Percentiles rank a stretch among this genome's conserved stretches.
Conservation (phyloP, 1,139 yeast genomes). For the Candida glucosophila region DNA sequence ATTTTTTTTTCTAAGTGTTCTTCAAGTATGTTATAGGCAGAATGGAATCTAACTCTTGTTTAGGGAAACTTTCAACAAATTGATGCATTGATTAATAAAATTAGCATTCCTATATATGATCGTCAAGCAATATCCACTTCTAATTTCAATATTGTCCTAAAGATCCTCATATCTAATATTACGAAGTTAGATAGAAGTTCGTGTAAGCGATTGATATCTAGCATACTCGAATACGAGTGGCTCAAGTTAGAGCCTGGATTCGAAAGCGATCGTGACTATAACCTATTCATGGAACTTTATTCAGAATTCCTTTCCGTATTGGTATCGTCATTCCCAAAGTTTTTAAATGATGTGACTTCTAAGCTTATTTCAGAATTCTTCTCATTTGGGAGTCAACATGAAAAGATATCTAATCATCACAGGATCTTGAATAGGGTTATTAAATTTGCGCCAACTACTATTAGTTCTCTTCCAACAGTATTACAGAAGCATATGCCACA, state of each 20-base stretch:
- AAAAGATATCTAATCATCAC: constrained; percentile 44
- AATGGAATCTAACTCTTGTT: too few relatives aligned
- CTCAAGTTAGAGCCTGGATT: constrained; percentile 21
- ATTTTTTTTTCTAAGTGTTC: too few relatives aligned
- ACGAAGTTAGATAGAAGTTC: constrained; percentile 30
- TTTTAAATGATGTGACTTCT: constrained; percentile 76
- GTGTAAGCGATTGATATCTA: constrained; percentile 23
- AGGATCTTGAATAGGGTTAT: constrained; percentile 54
- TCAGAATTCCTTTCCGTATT: constrained; percentile 68
- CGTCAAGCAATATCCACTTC: constrained; percentile 26
- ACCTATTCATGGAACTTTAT: constrained; percentile 39
- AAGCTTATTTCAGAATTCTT: constrained; percentile 55
- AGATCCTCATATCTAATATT: constrained; percentile 25
- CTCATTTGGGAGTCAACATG: constrained; percentile 8
- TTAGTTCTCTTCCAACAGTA: constrained; percentile 52
- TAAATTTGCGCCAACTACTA: constrained; percentile 72
- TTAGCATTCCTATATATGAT: constrained; percentile 23
- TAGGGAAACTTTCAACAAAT: constrained; percentile 30
- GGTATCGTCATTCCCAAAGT: constrained; percentile 80
- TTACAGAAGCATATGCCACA: constrained; percentile 68
- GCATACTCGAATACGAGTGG: constrained; percentile 48
- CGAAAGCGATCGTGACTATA: constrained; percentile 13
- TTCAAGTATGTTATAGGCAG: too few relatives aligned
- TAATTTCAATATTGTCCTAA: constrained; percentile 29
- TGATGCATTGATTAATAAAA: constrained; percentile 29